These are phyloP conservation scores for Fragosphaeria purpurea DNA, from an alignment of 2,329 filamentous ascomycete species.

Conservation along the genomic window DNA sequence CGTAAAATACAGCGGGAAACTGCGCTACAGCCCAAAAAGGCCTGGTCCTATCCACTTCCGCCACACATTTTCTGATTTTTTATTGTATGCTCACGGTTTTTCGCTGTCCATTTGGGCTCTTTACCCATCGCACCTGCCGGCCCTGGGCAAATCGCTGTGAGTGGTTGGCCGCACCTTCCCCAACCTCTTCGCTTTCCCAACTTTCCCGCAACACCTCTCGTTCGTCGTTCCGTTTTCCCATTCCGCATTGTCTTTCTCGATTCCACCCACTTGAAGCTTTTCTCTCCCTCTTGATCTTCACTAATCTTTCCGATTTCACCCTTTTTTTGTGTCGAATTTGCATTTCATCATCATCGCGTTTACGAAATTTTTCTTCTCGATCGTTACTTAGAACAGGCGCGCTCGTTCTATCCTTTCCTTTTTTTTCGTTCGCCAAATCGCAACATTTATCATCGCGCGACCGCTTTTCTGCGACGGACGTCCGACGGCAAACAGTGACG, in stretches of 20 bases:
- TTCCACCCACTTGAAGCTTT: conserved; percentile 3
- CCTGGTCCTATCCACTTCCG: neutral
- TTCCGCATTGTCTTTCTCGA: conserved; percentile 1
- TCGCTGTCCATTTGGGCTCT: neutral
- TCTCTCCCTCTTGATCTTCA: neutral
- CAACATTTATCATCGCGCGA: too few species aligned
- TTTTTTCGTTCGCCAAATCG: too few species aligned
- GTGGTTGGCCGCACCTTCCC: conserved; percentile 10
- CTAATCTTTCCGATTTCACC: neutral
- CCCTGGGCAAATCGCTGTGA: conserved; percentile 5
- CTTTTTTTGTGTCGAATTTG: neutral
- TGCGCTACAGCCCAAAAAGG: neutral
- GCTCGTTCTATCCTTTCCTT: too few species aligned
- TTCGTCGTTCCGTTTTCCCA: neutral
- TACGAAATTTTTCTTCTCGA: too few species aligned
- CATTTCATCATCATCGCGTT: neutral
- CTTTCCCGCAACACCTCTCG: neutral
- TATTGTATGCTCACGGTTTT: neutral
- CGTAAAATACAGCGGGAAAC: neutral
- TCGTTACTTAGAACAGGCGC: too few species aligned
- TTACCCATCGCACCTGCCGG: too few species aligned
- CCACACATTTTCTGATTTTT: conserved; percentile 1
- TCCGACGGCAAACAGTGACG: neutral
- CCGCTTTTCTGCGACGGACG: neutral
- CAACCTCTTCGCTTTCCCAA: conserved; percentile 9